Percentiles rank a stretch among this genome's conserved stretches.
These are phyloP conservation scores for Eucalyptus globulus DNA, from an alignment of 345 rosid species.

Conservation along the genomic window DNA sequence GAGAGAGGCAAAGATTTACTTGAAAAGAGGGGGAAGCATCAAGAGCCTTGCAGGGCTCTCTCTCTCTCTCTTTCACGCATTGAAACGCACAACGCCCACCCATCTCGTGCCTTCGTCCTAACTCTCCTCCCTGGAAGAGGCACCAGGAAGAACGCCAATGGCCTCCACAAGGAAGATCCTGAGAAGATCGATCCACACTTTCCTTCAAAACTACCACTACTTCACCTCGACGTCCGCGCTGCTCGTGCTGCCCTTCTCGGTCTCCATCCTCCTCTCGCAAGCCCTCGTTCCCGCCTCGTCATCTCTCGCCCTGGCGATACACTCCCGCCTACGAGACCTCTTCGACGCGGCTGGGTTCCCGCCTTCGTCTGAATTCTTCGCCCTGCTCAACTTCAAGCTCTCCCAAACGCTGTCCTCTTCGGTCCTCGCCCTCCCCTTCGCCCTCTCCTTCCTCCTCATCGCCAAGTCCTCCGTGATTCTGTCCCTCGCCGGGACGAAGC, in stretches of 20 bases:
- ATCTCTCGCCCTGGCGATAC: conserved; percentile 2
- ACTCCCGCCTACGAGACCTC: conserved; percentile 21
- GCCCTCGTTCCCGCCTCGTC: conserved; percentile 19
- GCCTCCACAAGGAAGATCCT: conserved; percentile 29
- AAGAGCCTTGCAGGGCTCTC: neutral
- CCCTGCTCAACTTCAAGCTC: conserved; percentile 49
- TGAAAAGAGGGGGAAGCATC: neutral
- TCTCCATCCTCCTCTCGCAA: conserved; percentile 53
- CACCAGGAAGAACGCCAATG: neutral
- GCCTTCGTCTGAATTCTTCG: conserved; percentile 34
- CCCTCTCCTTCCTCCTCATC: conserved; percentile 62
- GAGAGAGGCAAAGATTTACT: neutral
- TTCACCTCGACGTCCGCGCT: conserved; percentile 46
- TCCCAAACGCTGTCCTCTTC: conserved; percentile 71
- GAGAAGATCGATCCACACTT: conserved; percentile 52
- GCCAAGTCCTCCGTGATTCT: conserved; percentile 57
- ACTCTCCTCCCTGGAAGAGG: neutral
- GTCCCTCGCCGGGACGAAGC: conserved; percentile 4
- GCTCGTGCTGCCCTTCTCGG: conserved; percentile 45
- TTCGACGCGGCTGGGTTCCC: conserved; percentile 68
- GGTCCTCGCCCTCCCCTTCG: conserved; percentile 52
- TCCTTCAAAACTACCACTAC: conserved; percentile 53
- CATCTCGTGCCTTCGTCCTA: neutral
- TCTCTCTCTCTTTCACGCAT: neutral
- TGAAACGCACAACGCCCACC: neutral